Evolutionary conservation across 768 basidiomycete genomes (phyloP).

Genomic region (Gautieria morchelliformis): DNA sequence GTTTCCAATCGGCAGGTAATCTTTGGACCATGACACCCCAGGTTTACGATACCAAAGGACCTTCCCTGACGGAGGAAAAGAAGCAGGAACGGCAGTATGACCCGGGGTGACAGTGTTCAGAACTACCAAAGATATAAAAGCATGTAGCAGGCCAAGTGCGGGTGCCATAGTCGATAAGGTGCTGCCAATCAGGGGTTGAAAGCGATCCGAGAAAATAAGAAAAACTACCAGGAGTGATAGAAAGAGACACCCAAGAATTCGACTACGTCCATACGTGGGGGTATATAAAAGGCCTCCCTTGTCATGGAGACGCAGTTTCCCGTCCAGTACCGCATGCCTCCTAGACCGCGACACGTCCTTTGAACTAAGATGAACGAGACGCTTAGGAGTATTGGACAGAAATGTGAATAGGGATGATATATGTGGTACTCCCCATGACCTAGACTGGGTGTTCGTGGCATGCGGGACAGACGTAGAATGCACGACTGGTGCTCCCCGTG

Average conservation of each 20-base stretch:
- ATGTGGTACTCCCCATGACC: neutral
- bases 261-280: neutral
- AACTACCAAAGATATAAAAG: neutral
- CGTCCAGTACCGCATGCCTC: neutral
- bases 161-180: neutral
- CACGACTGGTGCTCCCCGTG: neutral
- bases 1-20: conserved; percentile 65
- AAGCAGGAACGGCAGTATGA: conserved; percentile 20
- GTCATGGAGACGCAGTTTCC: neutral
- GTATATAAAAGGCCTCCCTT: neutral
- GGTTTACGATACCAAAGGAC: conserved; percentile 59
- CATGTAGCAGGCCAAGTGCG: neutral
- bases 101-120: neutral
- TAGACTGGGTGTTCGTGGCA: neutral
- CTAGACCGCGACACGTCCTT: neutral
- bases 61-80: conserved; percentile 67
- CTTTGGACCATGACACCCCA: conserved; percentile 42
- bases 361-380: too few relatives aligned
- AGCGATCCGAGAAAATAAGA: neutral
- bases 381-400: neutral
- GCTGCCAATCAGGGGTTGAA: neutral
- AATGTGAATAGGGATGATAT: neutral
- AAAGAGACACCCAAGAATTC: neutral
- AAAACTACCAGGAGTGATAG: neutral
- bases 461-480: neutral